Evolutionary conservation across 225 moss, liverwort and hornwort species (phyloP).

Genomic region (Thuidium tamariscinum): DNA sequence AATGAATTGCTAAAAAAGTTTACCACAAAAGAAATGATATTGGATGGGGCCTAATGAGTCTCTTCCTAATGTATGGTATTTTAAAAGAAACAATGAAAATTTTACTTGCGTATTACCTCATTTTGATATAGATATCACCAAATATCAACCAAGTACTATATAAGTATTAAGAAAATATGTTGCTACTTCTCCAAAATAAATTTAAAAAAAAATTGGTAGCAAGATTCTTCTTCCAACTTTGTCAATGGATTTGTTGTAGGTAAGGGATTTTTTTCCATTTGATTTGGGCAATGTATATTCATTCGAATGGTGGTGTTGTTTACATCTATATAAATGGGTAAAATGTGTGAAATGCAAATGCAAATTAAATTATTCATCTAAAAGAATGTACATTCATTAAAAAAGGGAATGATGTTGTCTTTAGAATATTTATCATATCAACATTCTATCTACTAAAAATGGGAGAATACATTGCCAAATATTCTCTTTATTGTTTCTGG

Average conservation of each 20-base stretch:
- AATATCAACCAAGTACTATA: background rate
- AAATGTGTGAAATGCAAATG: background rate
- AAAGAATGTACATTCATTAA: too few species aligned
- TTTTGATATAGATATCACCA: too few species aligned
- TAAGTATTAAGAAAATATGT: background rate
- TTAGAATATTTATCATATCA: too few species aligned
- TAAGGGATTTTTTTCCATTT: background rate
- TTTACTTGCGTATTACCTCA: too few species aligned
- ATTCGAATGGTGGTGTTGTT: background rate
- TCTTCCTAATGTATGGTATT: too few species aligned
- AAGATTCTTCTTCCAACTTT: background rate
- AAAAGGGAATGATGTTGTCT: background rate
- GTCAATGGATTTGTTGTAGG: fast-evolving
- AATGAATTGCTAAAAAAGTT: too few species aligned
- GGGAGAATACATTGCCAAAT: fast-evolving
- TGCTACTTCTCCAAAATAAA: too few species aligned
- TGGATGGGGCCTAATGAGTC: too few species aligned
- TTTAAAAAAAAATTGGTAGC: too few species aligned
- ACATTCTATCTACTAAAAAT: background rate
- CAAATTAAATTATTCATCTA: fast-evolving
- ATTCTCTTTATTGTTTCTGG: fast-evolving
- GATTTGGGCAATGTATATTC: fast-evolving
- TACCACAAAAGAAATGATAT: too few species aligned
- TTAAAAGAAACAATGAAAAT: too few species aligned
- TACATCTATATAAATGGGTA: background rate